Conservation (phyloP, 2,329 filamentous ascomycete species). For the Fusarium incarnatum region DNA sequence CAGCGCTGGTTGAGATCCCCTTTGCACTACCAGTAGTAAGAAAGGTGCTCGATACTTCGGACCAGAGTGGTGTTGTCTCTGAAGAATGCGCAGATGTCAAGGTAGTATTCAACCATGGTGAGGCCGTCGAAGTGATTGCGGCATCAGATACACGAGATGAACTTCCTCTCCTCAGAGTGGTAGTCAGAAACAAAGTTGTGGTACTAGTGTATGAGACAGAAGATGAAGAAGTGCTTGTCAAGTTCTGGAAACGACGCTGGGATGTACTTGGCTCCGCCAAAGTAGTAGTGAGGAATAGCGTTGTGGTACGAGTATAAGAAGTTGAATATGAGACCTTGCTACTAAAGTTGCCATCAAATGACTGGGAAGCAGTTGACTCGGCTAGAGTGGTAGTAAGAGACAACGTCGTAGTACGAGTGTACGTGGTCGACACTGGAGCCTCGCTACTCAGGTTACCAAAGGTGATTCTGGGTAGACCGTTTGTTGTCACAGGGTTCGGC, state of each 20-base stretch:
- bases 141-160: slow-evolving; percentile 35
- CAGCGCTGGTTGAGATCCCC: slow-evolving; percentile 18
- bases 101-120: slow-evolving; percentile 36
- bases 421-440: slow-evolving; percentile 12
- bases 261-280: slow-evolving; percentile 22
- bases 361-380: slow-evolving; percentile 20
- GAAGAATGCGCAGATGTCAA: slow-evolving; percentile 15
- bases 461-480: slow-evolving; percentile 14
- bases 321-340: slow-evolving; percentile 9
- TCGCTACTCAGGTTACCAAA: slow-evolving; percentile 30
- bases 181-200: slow-evolving; percentile 19
- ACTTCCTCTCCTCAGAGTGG: slow-evolving; percentile 8
- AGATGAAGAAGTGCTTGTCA: slow-evolving; percentile 11
- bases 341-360: slow-evolving; percentile 32
- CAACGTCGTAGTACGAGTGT: slow-evolving; percentile 16
- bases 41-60: not conserved
- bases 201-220: slow-evolving; percentile 15
- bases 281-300: slow-evolving; percentile 11
- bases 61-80: slow-evolving; percentile 12
- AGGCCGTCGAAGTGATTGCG: slow-evolving; percentile 12
- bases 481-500: not conserved
- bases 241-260: slow-evolving; percentile 18
- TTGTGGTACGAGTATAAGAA: slow-evolving; percentile 14
- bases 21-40: slow-evolving; percentile 7
- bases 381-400: slow-evolving; percentile 4